A percentile compares a stretch with the other conserved stretches of the same genome.
phyloP scores from a whole-genome alignment of 306 rosid species.

The Quercus engelmannii region DNA sequence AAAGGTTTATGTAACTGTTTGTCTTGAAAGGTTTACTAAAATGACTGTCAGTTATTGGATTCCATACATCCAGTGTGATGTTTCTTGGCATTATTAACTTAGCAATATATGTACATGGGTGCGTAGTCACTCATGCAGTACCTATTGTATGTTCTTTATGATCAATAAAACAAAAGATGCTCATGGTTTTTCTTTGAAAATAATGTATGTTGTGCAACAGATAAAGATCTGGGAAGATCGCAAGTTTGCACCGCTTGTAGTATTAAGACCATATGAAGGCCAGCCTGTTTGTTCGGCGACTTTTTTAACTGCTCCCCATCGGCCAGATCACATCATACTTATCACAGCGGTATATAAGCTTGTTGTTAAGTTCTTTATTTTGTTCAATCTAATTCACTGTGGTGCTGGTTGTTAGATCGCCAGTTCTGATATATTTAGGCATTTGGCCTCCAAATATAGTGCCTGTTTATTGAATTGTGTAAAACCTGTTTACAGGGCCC shows the following conservation, averaged over 20 bases:
- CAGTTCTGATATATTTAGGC: not conserved
- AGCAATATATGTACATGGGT: not conserved
- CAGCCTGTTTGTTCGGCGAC: constrained; percentile 86
- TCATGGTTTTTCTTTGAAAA: not conserved
- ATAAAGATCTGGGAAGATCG: constrained; percentile 94
- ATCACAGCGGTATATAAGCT: constrained; percentile 72
- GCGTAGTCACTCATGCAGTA: not conserved
- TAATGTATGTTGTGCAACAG: constrained; percentile 39
- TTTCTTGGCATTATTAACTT: not conserved
- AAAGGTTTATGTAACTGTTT: not conserved
- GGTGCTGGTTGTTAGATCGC: not conserved
- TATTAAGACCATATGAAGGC: constrained; percentile 84
- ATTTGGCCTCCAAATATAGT: not conserved
- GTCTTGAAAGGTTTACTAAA: not conserved
- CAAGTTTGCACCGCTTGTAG: constrained; percentile 70
- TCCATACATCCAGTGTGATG: not conserved
- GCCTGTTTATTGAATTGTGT: constrained; percentile 8
- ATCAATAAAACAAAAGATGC: not conserved
- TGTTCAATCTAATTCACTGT: not conserved
- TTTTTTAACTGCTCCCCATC: constrained; percentile 77
- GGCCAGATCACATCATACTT: constrained; percentile 91
- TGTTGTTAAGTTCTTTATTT: not conserved
- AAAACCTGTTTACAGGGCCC: constrained; percentile 58
- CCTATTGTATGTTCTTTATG: not conserved
- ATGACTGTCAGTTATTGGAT: not conserved